Percentiles rank a stretch among this genome's conserved stretches.
These are phyloP conservation scores for Scorias spongiosa DNA, from an alignment of 2,329 filamentous ascomycete genomes.

Conservation along the genomic window DNA sequence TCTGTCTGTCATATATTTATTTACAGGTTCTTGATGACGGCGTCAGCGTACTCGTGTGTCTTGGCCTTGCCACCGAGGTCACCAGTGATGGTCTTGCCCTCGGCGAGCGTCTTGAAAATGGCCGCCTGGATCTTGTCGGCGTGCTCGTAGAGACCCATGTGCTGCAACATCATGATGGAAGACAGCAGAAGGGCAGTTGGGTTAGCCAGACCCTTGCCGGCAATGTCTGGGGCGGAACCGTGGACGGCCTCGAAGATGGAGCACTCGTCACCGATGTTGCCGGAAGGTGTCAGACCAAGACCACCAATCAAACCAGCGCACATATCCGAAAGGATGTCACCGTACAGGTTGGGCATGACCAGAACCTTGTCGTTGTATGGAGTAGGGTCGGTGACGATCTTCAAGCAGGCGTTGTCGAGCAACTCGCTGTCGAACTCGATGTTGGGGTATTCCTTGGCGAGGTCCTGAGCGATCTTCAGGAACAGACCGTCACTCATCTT, in stretches of 20 bases:
- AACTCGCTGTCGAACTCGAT: conserved; percentile 97
- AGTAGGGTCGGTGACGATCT: conserved; percentile 90
- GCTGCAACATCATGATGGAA: conserved; percentile 99
- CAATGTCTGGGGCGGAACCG: conserved; percentile 92
- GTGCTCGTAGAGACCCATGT: conserved; percentile 82
- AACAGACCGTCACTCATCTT: conserved; percentile 99
- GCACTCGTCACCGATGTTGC: conserved; percentile 98
- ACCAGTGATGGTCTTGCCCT: conserved; percentile 90
- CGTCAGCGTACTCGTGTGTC: conserved; percentile 83
- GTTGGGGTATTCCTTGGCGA: conserved; percentile 87
- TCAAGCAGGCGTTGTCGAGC: conserved; percentile 97
- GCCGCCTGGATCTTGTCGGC: conserved; percentile 82
- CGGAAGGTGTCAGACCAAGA: conserved; percentile 89
- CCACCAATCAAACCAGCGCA: conserved; percentile 97
- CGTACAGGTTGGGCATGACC: conserved; percentile 95
- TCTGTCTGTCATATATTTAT: not conserved
- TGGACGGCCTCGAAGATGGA: conserved; percentile 99
- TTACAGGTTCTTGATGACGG: conserved; percentile 60
- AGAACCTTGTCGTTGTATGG: conserved; percentile 99
- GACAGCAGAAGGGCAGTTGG: conserved; percentile 88
- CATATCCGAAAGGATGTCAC: conserved; percentile 99
- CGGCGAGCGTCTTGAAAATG: conserved; percentile 84
- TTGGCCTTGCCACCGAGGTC: conserved; percentile 93
- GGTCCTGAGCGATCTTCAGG: conserved; percentile 68
- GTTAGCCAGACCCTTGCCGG: conserved; percentile 90